phyloP scores from a whole-genome alignment of 768 basidiomycete species.

The Crucibulum laeve region DNA sequence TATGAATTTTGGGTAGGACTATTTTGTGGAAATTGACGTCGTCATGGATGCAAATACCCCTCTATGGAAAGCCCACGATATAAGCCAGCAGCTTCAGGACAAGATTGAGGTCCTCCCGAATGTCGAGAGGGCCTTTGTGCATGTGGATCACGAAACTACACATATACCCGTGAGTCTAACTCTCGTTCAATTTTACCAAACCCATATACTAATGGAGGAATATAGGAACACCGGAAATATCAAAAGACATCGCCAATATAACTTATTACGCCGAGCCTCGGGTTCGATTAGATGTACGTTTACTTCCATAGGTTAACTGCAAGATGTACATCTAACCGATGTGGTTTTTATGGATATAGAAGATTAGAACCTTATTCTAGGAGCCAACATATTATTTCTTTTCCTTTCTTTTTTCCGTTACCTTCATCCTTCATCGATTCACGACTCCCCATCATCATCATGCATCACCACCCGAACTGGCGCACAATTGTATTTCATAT shows the following conservation, averaged over 20 bases:
- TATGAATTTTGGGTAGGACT: conserved; percentile 45
- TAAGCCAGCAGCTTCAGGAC: conserved; percentile 81
- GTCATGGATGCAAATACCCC: conserved; percentile 90
- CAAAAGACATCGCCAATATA: too few species aligned
- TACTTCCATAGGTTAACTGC: too few species aligned
- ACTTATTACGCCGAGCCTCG: too few species aligned
- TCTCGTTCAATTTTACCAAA: not conserved
- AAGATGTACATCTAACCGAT: too few species aligned
- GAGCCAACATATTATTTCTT: too few species aligned
- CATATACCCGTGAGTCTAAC: conserved; percentile 47
- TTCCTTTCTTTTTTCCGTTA: too few species aligned
- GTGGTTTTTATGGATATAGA: too few species aligned
- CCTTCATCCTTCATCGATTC: too few species aligned
- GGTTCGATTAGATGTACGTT: conserved; percentile 9
- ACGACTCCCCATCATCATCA: too few species aligned
- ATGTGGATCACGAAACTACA: conserved; percentile 92
- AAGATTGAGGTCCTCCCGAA: conserved; percentile 86
- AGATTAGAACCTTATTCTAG: too few species aligned
- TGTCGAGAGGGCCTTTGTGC: conserved; percentile 91
- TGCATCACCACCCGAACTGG: too few species aligned
- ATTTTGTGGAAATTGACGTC: conserved; percentile 93
- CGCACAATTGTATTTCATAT: too few species aligned
- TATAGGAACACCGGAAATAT: conserved; percentile 47
- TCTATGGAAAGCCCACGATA: conserved; percentile 83
- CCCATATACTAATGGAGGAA: conserved; percentile 3